Evolutionary conservation across 495 filamentous ascomycete species (phyloP), one percentile per base, ranked within the genome.

Genomic region (Hypoxylon intermedium): DNA sequence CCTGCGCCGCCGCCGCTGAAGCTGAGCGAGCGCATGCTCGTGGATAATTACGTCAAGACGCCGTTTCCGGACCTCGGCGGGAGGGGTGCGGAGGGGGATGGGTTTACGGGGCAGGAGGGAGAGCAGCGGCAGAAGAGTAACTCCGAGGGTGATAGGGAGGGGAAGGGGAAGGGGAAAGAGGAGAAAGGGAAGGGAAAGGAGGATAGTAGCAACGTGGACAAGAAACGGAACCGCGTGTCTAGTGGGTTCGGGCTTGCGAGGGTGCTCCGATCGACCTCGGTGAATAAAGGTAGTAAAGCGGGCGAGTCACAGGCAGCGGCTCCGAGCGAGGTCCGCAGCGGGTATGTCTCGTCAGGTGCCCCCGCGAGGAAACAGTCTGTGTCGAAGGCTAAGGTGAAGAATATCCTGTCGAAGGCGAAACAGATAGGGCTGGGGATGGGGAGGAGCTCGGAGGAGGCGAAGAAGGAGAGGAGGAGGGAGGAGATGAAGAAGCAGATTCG

Each of bases 401-500:
- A 37, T 16, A 42, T 69, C 1, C 23, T 71, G 18, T 55, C 56
- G 0, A 69, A 46, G 57, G 66, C 68, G 26, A 68, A 64, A 34
- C 47, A 53, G 38, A 23, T 65, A n/a, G 23, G 45, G 6, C 37
- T 55, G 11, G 50, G 54, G 6, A 45, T 67, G 18, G 57, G 51
- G 12, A 45, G 30, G 16, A 54, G 46, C 16, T 53, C 53, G n/a
- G 61, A 60, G n/a, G 68, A 67, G 47, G 43, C 53, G 21, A 61
- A 43, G 50, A 71, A 52, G 47, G 65, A 64, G 43, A 63, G 34
- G 43, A 55, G 50, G 36, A 49, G 56, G 55, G 63, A 53, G 18
- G 66, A 69, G 45, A 45, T 58, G 3, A 63, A 65, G 37, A 43
- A 52, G n/a, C 53, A 63, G 60, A 65, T 65, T 19, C 53, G 53